Base-by-base conservation (phyloP, 176 grass and related monocot genomes). In the Oryza glumipatula region DNA sequence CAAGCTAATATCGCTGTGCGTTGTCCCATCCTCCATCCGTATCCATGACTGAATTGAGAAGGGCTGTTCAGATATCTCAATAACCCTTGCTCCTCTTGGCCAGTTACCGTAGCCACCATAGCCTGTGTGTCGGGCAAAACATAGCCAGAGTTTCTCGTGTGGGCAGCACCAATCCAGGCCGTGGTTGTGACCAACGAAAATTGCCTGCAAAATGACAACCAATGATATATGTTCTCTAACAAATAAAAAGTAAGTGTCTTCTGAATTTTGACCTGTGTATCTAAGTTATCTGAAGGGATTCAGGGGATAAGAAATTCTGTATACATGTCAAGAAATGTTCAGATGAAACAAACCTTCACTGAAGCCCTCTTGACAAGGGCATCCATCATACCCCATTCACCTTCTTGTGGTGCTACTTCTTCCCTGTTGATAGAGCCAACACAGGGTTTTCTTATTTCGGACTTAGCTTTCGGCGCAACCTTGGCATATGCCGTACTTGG, bases 101-200 rank as follows among this genome's bases (percentile, higher is more conserved):
- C 93, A 98, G 72, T 39, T 19, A 44, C 93, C 95, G 14, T 98
- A 98, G 1, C 93, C 93, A 0, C 93, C 93, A 48, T 98, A 87
- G 13, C 95, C 95, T 0, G 93, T 93, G 81, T 98, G 95, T 0
- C 91, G 93, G 7, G 91, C 91, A 82, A 93, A 98, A 12, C 96
- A 98, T 3, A 98, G 61, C 93, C 91, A 98, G 5, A 98, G 83
- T 8, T 65, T 76, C 65, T 93, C 83, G 30, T 92, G 88, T 5
- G 96, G 91, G 85, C 93, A 98, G 79, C 93, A 98, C 96, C 96
- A 98, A 41, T 98, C 93, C 41, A 98, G 80, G 5, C 93, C 93
- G 72, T 98, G 96, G 76, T 98, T 98, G 83, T 95, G 96, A 51
- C 93, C 96, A 46, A 91, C 91, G 74, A 98, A 98, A 79, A 95